Base-by-base conservation (phyloP, 495 filamentous ascomycete species). In the Talaromyces thailandensis region DNA sequence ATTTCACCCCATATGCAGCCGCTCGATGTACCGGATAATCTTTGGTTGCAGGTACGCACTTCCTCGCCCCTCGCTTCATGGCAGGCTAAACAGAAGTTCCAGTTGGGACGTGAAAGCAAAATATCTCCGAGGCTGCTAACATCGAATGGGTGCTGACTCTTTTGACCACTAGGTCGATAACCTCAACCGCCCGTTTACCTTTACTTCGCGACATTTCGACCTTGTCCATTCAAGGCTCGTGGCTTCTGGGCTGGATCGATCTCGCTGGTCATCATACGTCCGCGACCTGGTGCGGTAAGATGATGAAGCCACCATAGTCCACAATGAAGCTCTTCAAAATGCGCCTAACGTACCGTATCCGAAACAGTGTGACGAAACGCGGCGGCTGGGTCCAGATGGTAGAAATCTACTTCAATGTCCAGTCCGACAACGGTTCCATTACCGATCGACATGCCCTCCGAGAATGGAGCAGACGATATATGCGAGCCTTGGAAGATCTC, bases 311-410 rank as follows among this genome's bases (percentile, higher is more conserved):
- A 14, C 24, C 21, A 59, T 50, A 32, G 29, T 50, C 24, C 60
- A 56, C 12, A 24, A 60, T 18, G 12, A 60, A 37, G 25, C 43
- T 16, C 16, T 16, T 2, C 50, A 48, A 35, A n/a, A 56, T 40
- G 24, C 31, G 28, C 28, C 63, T 65, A 37, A 66, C 53, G 28
- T 25, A 28, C 51, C 56, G 18, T 48, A 28, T 31, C 21, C 28
- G 4, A 23, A 56, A 60, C 67, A 84, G 82, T 63, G 78, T 88
- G 4, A 67, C 86, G 56, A 88, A 81, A 64, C 83, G 81, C 37
- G 84, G 88, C 25, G 92, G 94, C 18, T 97, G 93, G 93, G 82
- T 91, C 57, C 94, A 98, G 70, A 87, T 97, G 82, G 82, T 89
- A 26, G 94, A 98, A 70, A 82, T 92, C 63, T 92, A 96, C 67